Conservation (phyloP, 352 stramenopile species). For the Phytophthora vignae region DNA sequence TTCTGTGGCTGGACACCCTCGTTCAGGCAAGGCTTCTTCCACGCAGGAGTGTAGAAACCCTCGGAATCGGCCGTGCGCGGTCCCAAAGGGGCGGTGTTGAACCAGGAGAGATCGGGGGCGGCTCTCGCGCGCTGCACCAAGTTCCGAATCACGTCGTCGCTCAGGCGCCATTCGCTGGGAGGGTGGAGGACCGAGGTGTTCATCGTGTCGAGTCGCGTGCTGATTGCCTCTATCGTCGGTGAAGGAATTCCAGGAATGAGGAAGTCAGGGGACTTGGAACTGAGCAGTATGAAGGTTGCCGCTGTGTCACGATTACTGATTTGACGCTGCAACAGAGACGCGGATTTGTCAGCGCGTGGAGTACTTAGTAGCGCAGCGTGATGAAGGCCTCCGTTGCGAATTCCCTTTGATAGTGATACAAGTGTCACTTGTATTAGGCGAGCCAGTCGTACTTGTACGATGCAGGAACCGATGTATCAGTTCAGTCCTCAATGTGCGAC, state of each 20-base stretch:
- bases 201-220: neutral
- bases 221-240: neutral
- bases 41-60: neutral
- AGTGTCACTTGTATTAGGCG: no score
- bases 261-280: neutral
- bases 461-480: no score
- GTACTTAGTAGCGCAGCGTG: no score
- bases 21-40: neutral
- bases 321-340: neutral
- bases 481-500: no score
- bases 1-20: neutral
- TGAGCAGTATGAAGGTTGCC: neutral
- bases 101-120: neutral
- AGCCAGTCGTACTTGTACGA: no score
- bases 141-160: neutral
- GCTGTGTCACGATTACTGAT: constrained; percentile 4
- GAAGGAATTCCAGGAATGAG: neutral
- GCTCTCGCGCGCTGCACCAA: neutral
- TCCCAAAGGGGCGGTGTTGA: neutral
- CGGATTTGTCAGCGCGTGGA: no score
- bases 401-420: no score
- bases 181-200: constrained; percentile 5
- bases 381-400: no score
- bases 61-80: neutral
- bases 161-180: neutral